Base-by-base conservation (phyloP, 2,329 filamentous ascomycete genomes). In the Neofusicoccum parvum region DNA sequence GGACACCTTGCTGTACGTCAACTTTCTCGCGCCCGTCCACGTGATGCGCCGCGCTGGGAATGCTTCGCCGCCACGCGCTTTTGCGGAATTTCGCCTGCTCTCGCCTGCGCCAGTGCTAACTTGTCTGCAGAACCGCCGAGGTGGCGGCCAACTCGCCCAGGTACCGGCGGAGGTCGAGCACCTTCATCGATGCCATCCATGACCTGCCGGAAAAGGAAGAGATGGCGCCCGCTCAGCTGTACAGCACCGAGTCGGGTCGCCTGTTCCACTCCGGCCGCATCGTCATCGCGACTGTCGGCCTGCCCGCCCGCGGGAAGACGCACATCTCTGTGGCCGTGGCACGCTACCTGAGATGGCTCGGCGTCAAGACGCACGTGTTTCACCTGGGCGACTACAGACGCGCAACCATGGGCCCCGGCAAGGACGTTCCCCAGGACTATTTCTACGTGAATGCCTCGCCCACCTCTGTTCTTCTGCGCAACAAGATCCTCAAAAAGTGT, bases 401-500 rank as follows among this genome's bases (percentile, higher is more conserved):
- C 75, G 94, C 93, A 37, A 96, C 94, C 15, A 88, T 98, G 69
- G 93, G 92, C 17, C 87, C 89, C 48, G 92, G 89, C 14, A 90
- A 90, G 65, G 88, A 94, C 65, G 91, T 99, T 15, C 96, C 95
- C 1, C 92, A 97, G 69, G 95, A 99, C 76, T 99, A 99, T 79
- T 99, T 99, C 81, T 97, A 94, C 76, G 90, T 96, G 32, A 94
- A 98, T 75, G 94, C 96, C 34, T 95, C 93, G 32, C 92, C 94
- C 3, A 87, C 91, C 12, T 96, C 95, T 1, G 91, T 98, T n/a
- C 88, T 98, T 70, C 82, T 99, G 58, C 89, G 95, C 39, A 95
- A 98, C 78, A 97, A 97, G 82, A 99, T 99, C 62, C 84, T 99
- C 20, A 97, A 97, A 80, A 96, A 96, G 76, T 99, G 95, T 72